Conservation (phyloP, 1,284 basidiomycete species). For the Malassezia furfur region DNA sequence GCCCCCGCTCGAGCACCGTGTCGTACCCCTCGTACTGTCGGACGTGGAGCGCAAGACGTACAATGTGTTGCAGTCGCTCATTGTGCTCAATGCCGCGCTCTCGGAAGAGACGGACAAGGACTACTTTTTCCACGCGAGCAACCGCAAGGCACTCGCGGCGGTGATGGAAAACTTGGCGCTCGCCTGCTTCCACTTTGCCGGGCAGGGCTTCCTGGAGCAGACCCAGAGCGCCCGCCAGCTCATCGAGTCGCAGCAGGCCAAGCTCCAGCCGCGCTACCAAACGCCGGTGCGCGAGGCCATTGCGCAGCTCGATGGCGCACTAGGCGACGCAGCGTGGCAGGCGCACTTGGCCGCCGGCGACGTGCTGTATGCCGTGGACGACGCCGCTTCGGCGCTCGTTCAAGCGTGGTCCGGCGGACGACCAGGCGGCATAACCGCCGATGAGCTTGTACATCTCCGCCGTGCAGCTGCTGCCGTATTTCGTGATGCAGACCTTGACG, state of each 20-base stretch:
- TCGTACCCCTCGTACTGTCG: conserved; percentile 3
- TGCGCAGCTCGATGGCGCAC: conserved; percentile 10
- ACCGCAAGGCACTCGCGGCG: conserved; percentile 10
- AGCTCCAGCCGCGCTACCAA: neutral
- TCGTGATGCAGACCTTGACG: neutral
- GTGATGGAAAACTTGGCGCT: conserved; percentile 21
- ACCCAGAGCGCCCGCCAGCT: conserved; percentile 5
- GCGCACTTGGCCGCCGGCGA: neutral
- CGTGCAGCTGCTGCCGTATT: neutral
- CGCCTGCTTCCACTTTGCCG: conserved; percentile 24
- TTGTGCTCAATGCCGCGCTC: conserved; percentile 17
- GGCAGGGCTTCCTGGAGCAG: conserved; percentile 12
- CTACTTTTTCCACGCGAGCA: conserved; percentile 22
- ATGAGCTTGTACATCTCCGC: conserved; percentile 11
- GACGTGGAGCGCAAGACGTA: conserved; percentile 17
- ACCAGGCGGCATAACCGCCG: neutral
- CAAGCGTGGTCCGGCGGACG: conserved; percentile 5
- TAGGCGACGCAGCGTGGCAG: conserved; percentile 4
- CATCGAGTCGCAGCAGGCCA: conserved; percentile 1
- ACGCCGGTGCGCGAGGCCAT: conserved; percentile 6
- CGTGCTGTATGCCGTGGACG: neutral
- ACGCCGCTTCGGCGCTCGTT: neutral
- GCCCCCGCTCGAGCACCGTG: conserved; percentile 15
- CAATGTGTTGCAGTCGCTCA: conserved; percentile 19
- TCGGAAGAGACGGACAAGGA: conserved; percentile 18